phyloP scores from a whole-genome alignment of 2,329 filamentous ascomycete species.

The Orbilia brochopaga region DNA sequence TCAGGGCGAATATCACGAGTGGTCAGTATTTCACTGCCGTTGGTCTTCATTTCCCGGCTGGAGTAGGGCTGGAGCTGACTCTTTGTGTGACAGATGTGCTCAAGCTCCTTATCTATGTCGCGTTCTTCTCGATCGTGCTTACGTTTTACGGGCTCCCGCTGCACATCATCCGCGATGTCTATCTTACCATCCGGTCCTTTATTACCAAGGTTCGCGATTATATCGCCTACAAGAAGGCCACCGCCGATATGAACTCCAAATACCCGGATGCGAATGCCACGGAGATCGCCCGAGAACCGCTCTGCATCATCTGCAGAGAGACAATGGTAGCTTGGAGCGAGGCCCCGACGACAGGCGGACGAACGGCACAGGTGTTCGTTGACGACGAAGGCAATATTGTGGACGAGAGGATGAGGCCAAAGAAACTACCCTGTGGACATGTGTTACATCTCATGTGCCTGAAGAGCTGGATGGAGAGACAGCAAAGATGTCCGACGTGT shows the following conservation, averaged over 20 bases:
- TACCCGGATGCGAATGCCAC: constrained; percentile 90
- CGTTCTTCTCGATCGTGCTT: constrained; percentile 91
- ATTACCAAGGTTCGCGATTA: constrained; percentile 87
- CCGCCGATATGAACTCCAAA: constrained; percentile 86
- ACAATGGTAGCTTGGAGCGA: constrained; percentile 84
- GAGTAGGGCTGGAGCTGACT: background rate
- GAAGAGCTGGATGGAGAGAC: constrained; percentile 94
- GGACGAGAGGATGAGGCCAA: constrained; percentile 73
- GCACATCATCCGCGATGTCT: constrained; percentile 93
- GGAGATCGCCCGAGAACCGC: constrained; percentile 83
- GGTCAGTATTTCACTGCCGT: constrained; percentile 63
- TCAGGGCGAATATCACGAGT: constrained; percentile 83
- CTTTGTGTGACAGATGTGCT: constrained; percentile 71
- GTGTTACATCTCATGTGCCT: constrained; percentile 93
- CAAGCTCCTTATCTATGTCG: constrained; percentile 85
- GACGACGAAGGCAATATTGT: constrained; percentile 55
- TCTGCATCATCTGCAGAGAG: constrained; percentile 96
- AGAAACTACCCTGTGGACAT: constrained; percentile 95
- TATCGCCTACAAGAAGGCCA: constrained; percentile 85
- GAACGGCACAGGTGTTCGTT: constrained; percentile 49
- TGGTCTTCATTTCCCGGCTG: background rate
- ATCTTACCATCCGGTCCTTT: constrained; percentile 91
- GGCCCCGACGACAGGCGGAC: constrained; percentile 58
- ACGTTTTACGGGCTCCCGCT: constrained; percentile 94
- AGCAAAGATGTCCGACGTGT: constrained; percentile 96